Evolutionary conservation across 2,329 filamentous ascomycete species (phyloP), one percentile per base, ranked within the genome.

Genomic region (Albophoma yamanashiensis): DNA sequence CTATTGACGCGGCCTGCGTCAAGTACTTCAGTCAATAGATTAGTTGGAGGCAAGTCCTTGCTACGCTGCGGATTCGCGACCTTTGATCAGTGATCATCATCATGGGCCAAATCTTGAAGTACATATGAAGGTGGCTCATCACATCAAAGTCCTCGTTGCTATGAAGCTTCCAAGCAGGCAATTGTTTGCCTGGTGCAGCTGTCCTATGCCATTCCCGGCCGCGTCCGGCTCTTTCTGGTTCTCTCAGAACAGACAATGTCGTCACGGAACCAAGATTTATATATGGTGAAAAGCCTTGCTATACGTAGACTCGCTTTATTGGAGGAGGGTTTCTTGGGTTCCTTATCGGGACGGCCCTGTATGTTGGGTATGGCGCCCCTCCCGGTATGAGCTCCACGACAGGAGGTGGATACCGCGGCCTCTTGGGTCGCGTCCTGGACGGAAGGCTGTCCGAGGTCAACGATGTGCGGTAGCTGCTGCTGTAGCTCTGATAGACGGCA

Each of bases 361-460:
- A 74, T 0, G 69, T 73, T 1, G 71, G 71, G 56, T 64, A 71
- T 59, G 67, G 69, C 0, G 70, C 70, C 0, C 71, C 72, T 3
- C 72, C 72, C 1, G 72, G 72, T 7, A 74, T 63, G 8, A 66
- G 65, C 58, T 71, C 71, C 17, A 61, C 60, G 11, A 62, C 60
- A 1, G 65, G 69, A 12, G 63, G 64, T 4, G 69, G 64, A n/a
- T 55, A 50, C 17, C 52, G 27, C 22, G 42, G 56, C 36, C 3
- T 43, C 52, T 56, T 58, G n/a, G 59, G 42, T 27, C 43, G 40
- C 5, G n/a, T 15, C 22, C 14, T 52, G 17, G 34, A 15, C 55
- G 39, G 25, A 2, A 43, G n/a, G 39, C 55, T 45, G 27, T 38
- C 50, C 8, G 38, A 39, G 38, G 31, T 53, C 1, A 42, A 55